Percentiles rank a stretch among this genome's conserved stretches.
phyloP scores from a whole-genome alignment of 352 stramenopile species.

The Saprolegnia parasitica region DNA sequence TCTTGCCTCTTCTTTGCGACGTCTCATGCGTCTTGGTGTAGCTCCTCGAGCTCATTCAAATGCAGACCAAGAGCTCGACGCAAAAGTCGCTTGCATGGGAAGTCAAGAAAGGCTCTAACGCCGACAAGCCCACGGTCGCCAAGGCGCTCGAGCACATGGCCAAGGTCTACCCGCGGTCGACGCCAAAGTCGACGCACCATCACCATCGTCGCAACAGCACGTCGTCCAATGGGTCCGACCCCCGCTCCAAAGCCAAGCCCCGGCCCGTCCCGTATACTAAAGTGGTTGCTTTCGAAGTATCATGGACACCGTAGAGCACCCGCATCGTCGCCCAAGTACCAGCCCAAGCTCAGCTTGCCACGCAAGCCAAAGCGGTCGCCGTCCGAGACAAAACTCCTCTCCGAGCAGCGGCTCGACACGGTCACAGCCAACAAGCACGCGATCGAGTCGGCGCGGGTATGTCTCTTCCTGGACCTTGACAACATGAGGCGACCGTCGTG shows the following conservation, averaged over 20 bases:
- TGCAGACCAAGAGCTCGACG: conserved; percentile 24
- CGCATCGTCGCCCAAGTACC: background rate
- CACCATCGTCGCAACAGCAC: background rate
- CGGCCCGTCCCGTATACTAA: background rate
- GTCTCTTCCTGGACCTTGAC: background rate
- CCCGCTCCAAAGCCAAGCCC: background rate
- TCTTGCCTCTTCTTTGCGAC: background rate
- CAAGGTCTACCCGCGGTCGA: background rate
- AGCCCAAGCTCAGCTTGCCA: conserved; percentile 27
- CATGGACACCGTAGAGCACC: background rate
- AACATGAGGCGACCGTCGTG: too few relatives aligned
- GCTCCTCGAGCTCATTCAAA: conserved; percentile 27
- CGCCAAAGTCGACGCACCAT: background rate
- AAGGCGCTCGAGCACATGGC: conserved; percentile 28
- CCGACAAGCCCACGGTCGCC: conserved; percentile 18
- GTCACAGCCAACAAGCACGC: conserved; percentile 29
- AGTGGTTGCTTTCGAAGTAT: background rate
- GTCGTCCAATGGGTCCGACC: background rate
- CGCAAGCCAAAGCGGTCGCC: conserved; percentile 27
- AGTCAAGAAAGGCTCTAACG: conserved; percentile 28
- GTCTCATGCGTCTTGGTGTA: background rate
- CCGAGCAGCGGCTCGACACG: conserved; percentile 25
- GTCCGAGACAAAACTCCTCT: conserved; percentile 28
- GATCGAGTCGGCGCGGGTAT: conserved; percentile 28
- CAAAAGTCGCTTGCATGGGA: conserved; percentile 25